Percentiles rank a stretch among this genome's conserved stretches.
phyloP scores from a whole-genome alignment of 495 filamentous ascomycete genomes.

The Barbatosphaeria neglecta region DNA sequence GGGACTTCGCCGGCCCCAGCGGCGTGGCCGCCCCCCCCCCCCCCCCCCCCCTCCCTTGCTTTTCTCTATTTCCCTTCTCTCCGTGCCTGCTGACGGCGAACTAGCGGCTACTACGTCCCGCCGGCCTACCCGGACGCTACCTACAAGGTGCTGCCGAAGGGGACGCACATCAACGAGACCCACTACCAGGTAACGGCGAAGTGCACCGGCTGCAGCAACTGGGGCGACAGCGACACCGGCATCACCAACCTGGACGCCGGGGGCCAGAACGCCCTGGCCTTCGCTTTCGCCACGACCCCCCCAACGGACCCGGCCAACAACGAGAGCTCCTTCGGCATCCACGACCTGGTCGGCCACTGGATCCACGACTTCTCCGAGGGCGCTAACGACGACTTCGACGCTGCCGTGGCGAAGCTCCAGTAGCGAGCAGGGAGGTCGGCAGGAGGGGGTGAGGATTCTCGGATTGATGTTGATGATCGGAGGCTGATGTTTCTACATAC shows the following conservation, averaged over 20 bases:
- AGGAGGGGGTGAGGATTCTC: too few relatives aligned
- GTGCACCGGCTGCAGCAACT: constrained; percentile 30
- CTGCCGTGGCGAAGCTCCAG: constrained; percentile 3
- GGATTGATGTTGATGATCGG: too few relatives aligned
- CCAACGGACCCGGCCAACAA: constrained; percentile 22
- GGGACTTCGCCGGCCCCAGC: neutral
- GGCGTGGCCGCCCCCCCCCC: neutral
- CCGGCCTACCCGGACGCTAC: constrained; percentile 17
- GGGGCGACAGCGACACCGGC: constrained; percentile 31
- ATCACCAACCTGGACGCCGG: constrained; percentile 22
- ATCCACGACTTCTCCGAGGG: constrained; percentile 23
- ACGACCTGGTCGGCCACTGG: constrained; percentile 33
- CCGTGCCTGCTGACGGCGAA: neutral
- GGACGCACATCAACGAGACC: constrained; percentile 31
- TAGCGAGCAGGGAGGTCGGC: too few relatives aligned
- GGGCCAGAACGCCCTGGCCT: constrained; percentile 26
- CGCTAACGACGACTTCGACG: constrained; percentile 15
- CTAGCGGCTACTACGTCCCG: constrained; percentile 34
- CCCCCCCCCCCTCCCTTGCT: neutral
- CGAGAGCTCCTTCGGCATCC: constrained; percentile 28
- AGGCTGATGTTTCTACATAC: too few relatives aligned
- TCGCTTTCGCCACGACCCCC: constrained; percentile 20
- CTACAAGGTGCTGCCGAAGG: constrained; percentile 29
- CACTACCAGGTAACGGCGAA: constrained; percentile 33
- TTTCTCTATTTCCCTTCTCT: constrained; percentile 1